Percentiles rank a stretch among this genome's conserved stretches.
These are phyloP conservation scores for Oxyria digyna DNA, from an alignment of 148 eudicot species.

Conservation along the genomic window DNA sequence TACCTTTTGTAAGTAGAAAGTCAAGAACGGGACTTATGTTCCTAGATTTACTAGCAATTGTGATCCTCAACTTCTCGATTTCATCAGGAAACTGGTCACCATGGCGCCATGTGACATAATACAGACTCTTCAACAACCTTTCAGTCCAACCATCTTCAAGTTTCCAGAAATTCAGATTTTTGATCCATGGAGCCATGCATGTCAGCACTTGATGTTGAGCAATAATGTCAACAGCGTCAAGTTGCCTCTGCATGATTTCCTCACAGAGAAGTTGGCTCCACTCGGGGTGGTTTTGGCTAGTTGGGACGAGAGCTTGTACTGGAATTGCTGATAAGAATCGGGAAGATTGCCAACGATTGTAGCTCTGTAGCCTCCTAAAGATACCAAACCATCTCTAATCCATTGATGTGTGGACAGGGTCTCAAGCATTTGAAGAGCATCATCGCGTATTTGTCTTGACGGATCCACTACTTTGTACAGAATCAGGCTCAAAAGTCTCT, in stretches of 20 bases:
- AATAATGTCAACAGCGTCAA: conserved; percentile 97
- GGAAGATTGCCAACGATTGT: conserved; percentile 99
- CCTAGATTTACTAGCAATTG: conserved; percentile 90
- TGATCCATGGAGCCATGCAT: conserved; percentile 99
- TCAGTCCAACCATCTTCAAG: conserved; percentile 95
- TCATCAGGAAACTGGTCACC: conserved; percentile 99
- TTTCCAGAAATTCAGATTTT: conserved; percentile 94
- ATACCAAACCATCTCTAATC: conserved; percentile 81
- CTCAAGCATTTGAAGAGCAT: conserved; percentile 99
- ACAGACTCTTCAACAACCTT: conserved; percentile 76
- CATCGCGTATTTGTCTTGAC: conserved; percentile 95
- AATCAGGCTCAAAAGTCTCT: conserved; percentile 89
- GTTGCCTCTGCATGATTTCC: conserved; percentile 99
- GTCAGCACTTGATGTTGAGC: conserved; percentile 98
- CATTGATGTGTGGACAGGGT: conserved; percentile 88
- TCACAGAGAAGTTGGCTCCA: conserved; percentile 96
- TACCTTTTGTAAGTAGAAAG: conserved; percentile 89
- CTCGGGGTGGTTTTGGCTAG: conserved; percentile 97
- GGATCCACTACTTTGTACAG: conserved; percentile 98
- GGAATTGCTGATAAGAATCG: conserved; percentile 96
- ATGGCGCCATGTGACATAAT: conserved; percentile 94
- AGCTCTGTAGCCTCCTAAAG: conserved; percentile 85
- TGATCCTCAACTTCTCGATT: conserved; percentile 98
- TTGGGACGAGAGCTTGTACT: conserved; percentile 94
- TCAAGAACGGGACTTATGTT: conserved; percentile 93